Base-by-base conservation (phyloP, 352 stramenopile genomes). In the Phytophthora sp. region DNA sequence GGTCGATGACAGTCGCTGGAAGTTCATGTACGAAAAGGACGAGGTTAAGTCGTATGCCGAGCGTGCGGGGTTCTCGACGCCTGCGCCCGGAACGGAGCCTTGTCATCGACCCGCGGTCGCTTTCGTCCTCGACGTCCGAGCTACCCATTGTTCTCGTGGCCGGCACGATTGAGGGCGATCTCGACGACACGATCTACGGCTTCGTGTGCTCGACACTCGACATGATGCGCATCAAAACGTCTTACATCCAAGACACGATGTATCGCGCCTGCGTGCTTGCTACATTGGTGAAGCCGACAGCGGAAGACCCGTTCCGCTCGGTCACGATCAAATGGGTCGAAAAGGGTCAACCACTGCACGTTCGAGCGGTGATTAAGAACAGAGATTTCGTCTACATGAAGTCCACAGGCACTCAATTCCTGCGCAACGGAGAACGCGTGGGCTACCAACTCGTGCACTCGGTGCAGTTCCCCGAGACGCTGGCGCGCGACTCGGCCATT, bases 351-450 rank as follows among this genome's bases (percentile, higher is more conserved):
- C 43, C 63, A 21, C 37, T 72, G 7, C 37, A 76, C 15, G 38
- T 79, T n/a, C 67, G 63, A 6, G 39, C 68, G 1, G 48, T 72
- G 4, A 48, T 76, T 46, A 72, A 69, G 52, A 79, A 83, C 51
- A 67, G 79, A 27, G 79, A 87, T 56, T 77, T 78, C 37, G 76
- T 86, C 21, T 79, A 76, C 43, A 65, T 88, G 54, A 74, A 88
- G 41, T 65, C 76, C 23, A 82, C 68, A 13, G 79, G 79, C 13
- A 45, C 81, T 38, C 57, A 54, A 3, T 41, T 53, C 8, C 49
- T 86, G 0, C 41, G 42, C 13, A 85, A 77, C 21, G 74, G 69
- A 39, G 73, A 87, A 20, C 56, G 64, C 31, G 34, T 87, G 6
- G 76, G 77, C 32, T 89, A 74, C 34, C 76, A 87, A 37, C 42